These are phyloP conservation scores for Fusarium virguliforme DNA, from an alignment of 2,329 filamentous ascomycete species.

Conservation along the genomic window DNA sequence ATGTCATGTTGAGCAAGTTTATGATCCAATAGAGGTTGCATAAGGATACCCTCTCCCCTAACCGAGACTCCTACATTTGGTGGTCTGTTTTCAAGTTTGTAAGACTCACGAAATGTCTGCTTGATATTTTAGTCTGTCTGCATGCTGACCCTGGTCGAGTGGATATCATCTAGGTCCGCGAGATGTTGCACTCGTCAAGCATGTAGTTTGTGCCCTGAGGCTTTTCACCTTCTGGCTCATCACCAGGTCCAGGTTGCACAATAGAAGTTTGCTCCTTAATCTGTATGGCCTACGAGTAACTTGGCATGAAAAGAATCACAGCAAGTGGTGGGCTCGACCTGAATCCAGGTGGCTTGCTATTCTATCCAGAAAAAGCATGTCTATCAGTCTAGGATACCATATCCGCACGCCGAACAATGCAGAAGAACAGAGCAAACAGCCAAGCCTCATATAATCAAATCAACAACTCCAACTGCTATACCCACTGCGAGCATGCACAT, in stretches of 20 bases:
- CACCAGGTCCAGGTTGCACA: not conserved
- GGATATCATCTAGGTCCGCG: no score
- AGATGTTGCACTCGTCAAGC: not conserved
- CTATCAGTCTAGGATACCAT: not conserved
- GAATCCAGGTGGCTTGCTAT: no score
- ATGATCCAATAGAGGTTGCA: not conserved
- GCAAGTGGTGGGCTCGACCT: not conserved
- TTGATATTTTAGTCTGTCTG: not conserved
- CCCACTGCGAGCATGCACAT: conserved; percentile 5
- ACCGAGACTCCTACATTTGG: no score
- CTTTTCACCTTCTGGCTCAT: not conserved
- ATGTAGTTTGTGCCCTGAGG: not conserved
- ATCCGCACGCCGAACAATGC: not conserved
- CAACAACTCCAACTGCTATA: conserved; percentile 8
- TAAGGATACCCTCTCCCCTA: no score
- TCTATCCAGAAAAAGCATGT: conserved; percentile 1
- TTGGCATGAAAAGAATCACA: not conserved
- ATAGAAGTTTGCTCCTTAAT: not conserved
- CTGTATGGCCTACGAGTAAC: no score
- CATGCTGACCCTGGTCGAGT: not conserved
- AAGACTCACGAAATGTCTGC: no score
- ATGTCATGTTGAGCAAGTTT: not conserved
- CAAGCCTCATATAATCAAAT: not conserved
- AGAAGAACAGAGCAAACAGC: not conserved
- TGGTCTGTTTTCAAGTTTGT: not conserved